Conservation (phyloP, 2,329 filamentous ascomycete species). For the Byssothecium circinans region DNA sequence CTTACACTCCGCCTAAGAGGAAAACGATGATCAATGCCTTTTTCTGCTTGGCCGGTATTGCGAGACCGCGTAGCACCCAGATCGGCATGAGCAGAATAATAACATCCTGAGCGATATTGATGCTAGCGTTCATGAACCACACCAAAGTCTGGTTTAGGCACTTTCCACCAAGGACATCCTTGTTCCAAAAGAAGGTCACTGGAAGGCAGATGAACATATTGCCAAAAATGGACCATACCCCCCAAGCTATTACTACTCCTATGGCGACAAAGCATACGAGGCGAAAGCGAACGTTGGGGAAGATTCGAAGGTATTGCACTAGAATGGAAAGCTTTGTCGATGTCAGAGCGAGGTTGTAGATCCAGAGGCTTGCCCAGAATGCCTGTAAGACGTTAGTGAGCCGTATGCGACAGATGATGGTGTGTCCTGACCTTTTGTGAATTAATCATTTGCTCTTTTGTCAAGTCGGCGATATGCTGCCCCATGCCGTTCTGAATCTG, state of each 20-base stretch:
- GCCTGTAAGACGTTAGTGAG: constrained; percentile 27
- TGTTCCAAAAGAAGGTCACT: constrained; percentile 37
- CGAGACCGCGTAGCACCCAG: constrained; percentile 31
- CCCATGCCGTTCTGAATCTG: constrained; percentile 39
- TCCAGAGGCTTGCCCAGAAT: constrained; percentile 40
- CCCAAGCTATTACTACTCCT: constrained; percentile 26
- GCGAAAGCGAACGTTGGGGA: constrained; percentile 30
- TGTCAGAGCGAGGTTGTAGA: constrained; percentile 36
- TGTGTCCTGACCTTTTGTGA: constrained; percentile 16
- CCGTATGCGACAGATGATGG: neutral
- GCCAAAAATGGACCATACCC: constrained; percentile 35
- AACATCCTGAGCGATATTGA: constrained; percentile 40
- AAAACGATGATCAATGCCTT: constrained; percentile 41
- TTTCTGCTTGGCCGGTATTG: constrained; percentile 40
- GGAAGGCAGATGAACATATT: constrained; percentile 40
- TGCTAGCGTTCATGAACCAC: constrained; percentile 34
- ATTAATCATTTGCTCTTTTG: constrained; percentile 10
- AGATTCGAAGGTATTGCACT: constrained; percentile 37
- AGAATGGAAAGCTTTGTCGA: constrained; percentile 38
- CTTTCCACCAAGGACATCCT: constrained; percentile 22
- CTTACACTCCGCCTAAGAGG: constrained; percentile 43
- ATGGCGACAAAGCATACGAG: constrained; percentile 32
- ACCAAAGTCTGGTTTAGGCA: constrained; percentile 35
- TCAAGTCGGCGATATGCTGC: constrained; percentile 19
- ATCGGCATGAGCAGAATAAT: constrained; percentile 37